Conservation (phyloP, 441 rosid species). For the Rhodomyrtus psidioides region DNA sequence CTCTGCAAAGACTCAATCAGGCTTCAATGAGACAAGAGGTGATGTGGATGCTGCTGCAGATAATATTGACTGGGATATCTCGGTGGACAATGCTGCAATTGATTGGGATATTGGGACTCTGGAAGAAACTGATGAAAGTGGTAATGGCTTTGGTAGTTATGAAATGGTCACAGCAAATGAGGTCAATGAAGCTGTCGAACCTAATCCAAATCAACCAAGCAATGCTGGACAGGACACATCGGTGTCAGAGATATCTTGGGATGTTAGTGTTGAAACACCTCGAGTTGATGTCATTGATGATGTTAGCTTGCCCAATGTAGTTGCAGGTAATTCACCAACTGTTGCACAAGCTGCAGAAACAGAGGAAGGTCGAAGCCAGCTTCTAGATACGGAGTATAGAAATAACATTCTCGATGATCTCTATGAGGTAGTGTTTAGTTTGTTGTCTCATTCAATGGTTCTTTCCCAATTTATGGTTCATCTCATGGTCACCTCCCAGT, state of each 20-base stretch:
- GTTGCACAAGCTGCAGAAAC: constrained; percentile 26
- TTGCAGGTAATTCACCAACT: constrained; percentile 31
- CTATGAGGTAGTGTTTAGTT: constrained; percentile 51
- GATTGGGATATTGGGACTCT: constrained; percentile 91
- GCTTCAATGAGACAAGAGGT: constrained; percentile 32
- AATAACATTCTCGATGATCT: constrained; percentile 91
- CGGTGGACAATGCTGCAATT: constrained; percentile 71
- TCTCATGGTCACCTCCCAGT: not conserved
- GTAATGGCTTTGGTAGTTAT: constrained; percentile 87
- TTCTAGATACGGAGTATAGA: constrained; percentile 83
- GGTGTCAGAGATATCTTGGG: constrained; percentile 81
- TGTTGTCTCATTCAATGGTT: not conserved
- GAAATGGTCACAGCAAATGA: constrained; percentile 86
- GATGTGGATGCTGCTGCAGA: constrained; percentile 41
- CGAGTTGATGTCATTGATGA: constrained; percentile 58
- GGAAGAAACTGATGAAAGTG: constrained; percentile 69
- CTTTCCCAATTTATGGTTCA: not conserved
- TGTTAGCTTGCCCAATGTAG: constrained; percentile 22
- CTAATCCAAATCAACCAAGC: constrained; percentile 20
- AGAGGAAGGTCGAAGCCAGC: constrained; percentile 68
- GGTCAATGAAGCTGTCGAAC: constrained; percentile 33
- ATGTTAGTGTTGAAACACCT: constrained; percentile 86
- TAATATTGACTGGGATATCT: constrained; percentile 88
- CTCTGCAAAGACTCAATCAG: constrained; percentile 29
- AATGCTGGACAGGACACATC: constrained; percentile 39